Base-by-base conservation (phyloP, 2,329 filamentous ascomycete genomes). In the Venturia asperata region DNA sequence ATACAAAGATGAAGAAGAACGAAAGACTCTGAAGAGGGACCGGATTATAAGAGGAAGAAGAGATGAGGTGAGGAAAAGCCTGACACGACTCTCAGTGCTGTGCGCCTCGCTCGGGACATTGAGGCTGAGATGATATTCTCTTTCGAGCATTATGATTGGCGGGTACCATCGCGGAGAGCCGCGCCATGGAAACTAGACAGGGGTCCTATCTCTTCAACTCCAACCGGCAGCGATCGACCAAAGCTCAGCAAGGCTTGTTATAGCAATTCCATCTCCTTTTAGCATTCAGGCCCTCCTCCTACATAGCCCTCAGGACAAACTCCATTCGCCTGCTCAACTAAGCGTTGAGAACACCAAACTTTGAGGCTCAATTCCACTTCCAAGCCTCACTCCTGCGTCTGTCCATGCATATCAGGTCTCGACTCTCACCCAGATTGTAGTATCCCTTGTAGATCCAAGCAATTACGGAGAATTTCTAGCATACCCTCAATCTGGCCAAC, bases 21-120 rank as follows among this genome's bases (percentile, higher is more conserved):
- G 17, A 37, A 58, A 27, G 21, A 27, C 21, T 52, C 2, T 27
- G 7, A 52, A 27, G 47, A 21, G 5, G 27, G 1, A 21, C 21
- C 9, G 21, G 21, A 10, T 10, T 3, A 27, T 27, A 52, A 52
- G 13, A 37, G 30, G 17, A 37, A 58, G 30, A 58, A 3, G n/a
- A 58, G 27, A 19, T 58, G 52, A 37, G 52, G 52, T 58, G 52
- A 58, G 52, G 19, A 37, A 37, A 58, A 11, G 52, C n/a, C 30
- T 58, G 52, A 58, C 5, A 58, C 19, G 30, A 58, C 52, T 55
- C 30, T 58, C 15, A 11, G 37, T 58, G 30, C 7, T n/a, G 30
- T 58, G 52, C 15, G 6, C 17, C 52, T 37, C 30, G 19, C 52
- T 58, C 27, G 27, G 27, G 3, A 21, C 27, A n/a, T 37, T n/a